A percentile compares a stretch with the other conserved stretches of the same genome.
Evolutionary conservation across 106 monocot species (phyloP).

Genomic region (Dendrobium officinale): DNA sequence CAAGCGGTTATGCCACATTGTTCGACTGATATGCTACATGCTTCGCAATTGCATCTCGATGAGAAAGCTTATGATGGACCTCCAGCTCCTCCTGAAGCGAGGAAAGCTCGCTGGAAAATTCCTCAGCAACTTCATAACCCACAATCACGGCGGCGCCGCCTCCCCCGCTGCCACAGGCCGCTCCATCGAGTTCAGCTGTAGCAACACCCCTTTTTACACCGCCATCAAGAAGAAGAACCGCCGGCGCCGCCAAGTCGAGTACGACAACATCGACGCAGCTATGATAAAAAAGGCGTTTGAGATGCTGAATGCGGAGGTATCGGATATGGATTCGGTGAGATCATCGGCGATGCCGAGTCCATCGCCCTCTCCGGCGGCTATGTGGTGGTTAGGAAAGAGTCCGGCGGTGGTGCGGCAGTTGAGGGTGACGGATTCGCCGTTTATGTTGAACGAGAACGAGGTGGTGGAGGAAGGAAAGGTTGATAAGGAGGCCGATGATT

Average conservation of each 20-base stretch:
- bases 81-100: constrained; percentile 51
- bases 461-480: constrained; percentile 10
- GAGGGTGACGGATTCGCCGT: constrained; percentile 53
- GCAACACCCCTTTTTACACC: constrained; percentile 42
- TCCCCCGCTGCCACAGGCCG: neutral
- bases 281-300: constrained; percentile 10
- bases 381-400: constrained; percentile 10
- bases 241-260: neutral
- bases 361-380: neutral
- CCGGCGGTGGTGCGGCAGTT: constrained; percentile 16
- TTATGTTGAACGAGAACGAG: constrained; percentile 23
- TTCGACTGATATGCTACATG: constrained; percentile 24
- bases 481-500: constrained; percentile 49
- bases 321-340: neutral
- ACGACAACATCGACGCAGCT: constrained; percentile 2
- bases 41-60: constrained; percentile 29
- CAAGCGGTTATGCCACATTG: constrained; percentile 25
- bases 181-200: constrained; percentile 60
- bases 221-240: neutral
- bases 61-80: constrained; percentile 34
- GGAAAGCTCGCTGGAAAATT: constrained; percentile 36
- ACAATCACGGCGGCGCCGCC: neutral
- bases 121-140: constrained; percentile 21
- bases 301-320: constrained; percentile 1
- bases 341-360: constrained; percentile 8